A percentile compares a stretch with the other conserved stretches of the same genome.
These are phyloP conservation scores for Solanum aculeatissimum DNA, from an alignment of 305 asterid genomes.

Conservation along the genomic window DNA sequence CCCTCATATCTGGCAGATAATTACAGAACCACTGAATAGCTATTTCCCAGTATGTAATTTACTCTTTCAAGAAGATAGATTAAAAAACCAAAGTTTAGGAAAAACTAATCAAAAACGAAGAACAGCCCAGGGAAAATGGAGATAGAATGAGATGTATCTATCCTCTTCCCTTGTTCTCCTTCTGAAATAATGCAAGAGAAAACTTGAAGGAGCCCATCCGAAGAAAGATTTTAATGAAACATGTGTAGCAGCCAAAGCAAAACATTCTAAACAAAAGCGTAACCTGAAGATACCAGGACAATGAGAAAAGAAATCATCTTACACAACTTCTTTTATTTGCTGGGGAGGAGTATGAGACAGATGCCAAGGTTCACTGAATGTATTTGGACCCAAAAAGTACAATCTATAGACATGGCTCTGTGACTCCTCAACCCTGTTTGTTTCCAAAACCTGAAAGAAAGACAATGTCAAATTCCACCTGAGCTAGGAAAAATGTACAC, in stretches of 20 bases:
- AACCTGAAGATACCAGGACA: slow-evolving; percentile 1
- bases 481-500: neutral
- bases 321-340: slow-evolving; percentile 89
- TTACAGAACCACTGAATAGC: neutral
- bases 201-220: neutral
- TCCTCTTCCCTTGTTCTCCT: neutral
- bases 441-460: slow-evolving; percentile 80
- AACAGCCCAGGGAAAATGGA: neutral
- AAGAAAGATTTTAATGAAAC: neutral
- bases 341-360: slow-evolving; percentile 96
- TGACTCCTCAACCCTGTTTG: slow-evolving; percentile 94
- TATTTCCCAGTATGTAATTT: neutral
- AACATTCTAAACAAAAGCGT: neutral
- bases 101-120: neutral
- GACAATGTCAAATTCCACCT: neutral
- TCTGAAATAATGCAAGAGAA: neutral
- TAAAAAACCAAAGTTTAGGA: neutral
- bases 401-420: slow-evolving; percentile 97
- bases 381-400: slow-evolving; percentile 88
- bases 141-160: neutral
- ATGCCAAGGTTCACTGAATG: slow-evolving; percentile 97
- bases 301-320: slow-evolving; percentile 18
- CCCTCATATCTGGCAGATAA: slow-evolving; percentile 74
- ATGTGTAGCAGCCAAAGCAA: neutral
- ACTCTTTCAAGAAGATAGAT: neutral